phyloP scores from a whole-genome alignment of 495 filamentous ascomycete genomes.

The Haplographium delicatum region DNA sequence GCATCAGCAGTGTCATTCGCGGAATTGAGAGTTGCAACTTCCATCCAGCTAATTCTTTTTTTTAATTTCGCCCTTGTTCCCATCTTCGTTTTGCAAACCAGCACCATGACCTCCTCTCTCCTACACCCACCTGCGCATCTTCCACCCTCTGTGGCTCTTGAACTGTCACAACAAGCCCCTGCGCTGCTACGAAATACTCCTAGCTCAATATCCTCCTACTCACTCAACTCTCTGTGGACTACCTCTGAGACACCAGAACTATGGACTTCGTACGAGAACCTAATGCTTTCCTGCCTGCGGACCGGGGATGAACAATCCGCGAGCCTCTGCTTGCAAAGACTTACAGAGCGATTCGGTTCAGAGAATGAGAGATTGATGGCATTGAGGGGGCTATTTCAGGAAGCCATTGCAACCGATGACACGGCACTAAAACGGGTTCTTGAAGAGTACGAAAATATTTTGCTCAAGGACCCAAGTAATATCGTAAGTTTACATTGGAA shows the following conservation, averaged over 20 bases:
- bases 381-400: constrained; percentile 74
- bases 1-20: too few relatives aligned
- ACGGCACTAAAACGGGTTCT: constrained; percentile 61
- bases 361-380: constrained; percentile 80
- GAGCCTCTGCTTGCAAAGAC: constrained; percentile 61
- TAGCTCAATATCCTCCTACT: constrained; percentile 41
- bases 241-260: constrained; percentile 66
- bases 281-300: constrained; percentile 77
- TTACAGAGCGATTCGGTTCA: constrained; percentile 73
- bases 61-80: too few relatives aligned
- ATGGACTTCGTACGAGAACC: constrained; percentile 80
- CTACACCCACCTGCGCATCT: constrained; percentile 45
- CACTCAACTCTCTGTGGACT: constrained; percentile 47
- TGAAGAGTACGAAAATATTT: constrained; percentile 67
- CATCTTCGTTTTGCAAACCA: background rate
- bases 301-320: constrained; percentile 80
- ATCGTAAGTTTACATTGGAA: constrained; percentile 44
- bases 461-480: constrained; percentile 73
- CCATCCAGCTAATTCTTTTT: too few relatives aligned
- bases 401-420: constrained; percentile 67
- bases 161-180: constrained; percentile 74
- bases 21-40: too few relatives aligned
- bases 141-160: constrained; percentile 50
- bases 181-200: constrained; percentile 51
- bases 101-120: constrained; percentile 43